Conservation (phyloP, 306 rosid species). For the Lathyrus aphaca region DNA sequence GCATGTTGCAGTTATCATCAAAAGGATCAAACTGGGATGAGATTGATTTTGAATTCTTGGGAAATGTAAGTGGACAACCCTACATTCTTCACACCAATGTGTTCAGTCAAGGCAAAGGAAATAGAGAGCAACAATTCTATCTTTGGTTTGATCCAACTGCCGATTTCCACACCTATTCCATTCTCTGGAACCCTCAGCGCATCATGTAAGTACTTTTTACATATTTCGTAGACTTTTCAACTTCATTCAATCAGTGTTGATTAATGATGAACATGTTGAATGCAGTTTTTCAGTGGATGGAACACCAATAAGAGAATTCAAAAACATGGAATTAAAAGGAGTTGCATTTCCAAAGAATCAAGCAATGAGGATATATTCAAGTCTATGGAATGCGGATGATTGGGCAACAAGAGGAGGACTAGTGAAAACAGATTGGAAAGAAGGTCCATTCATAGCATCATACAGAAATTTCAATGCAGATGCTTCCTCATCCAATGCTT, state of each 20-base stretch:
- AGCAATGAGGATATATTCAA: constrained; percentile 63
- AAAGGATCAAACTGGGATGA: constrained; percentile 75
- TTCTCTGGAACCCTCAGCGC: constrained; percentile 70
- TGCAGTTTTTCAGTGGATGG: constrained; percentile 73
- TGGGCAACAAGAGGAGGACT: constrained; percentile 90
- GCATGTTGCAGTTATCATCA: constrained; percentile 54
- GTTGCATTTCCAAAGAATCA: constrained; percentile 60
- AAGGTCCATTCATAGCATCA: constrained; percentile 65
- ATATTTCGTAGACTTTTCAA: neutral
- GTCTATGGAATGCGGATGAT: constrained; percentile 83
- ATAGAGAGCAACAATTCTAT: constrained; percentile 70
- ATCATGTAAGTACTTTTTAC: constrained; percentile 50
- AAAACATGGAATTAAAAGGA: constrained; percentile 61
- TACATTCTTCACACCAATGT: constrained; percentile 77
- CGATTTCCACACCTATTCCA: constrained; percentile 68
- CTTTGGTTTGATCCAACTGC: constrained; percentile 79
- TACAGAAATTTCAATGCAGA: constrained; percentile 59
- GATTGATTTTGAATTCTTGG: constrained; percentile 76
- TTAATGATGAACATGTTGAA: neutral
- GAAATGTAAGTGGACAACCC: constrained; percentile 80
- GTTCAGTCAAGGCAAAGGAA: constrained; percentile 66
- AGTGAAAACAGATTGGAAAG: constrained; percentile 68
- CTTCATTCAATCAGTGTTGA: neutral
- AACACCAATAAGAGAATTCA: constrained; percentile 74
- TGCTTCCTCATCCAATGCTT: constrained; percentile 38